Percentiles rank a stretch among this genome's conserved stretches.
Conservation (phyloP, 805 yeast species). For the Grigorovia yakushimaensis region DNA sequence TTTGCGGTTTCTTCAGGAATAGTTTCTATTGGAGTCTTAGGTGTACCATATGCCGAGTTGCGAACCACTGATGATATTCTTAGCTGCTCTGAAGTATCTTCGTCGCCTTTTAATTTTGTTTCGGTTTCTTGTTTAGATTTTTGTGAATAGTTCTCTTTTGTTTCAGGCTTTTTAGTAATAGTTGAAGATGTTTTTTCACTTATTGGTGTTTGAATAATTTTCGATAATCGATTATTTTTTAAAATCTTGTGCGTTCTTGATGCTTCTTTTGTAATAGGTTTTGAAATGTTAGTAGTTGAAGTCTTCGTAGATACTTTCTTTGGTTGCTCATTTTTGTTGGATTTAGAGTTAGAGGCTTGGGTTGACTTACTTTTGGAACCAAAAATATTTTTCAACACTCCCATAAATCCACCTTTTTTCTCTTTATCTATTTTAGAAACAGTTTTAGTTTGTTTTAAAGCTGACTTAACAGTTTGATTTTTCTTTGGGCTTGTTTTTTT, state of each 20-base stretch:
- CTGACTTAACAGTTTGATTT: neutral
- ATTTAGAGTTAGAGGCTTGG: slow-evolving; percentile 2
- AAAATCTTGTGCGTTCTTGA: neutral
- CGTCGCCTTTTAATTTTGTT: neutral
- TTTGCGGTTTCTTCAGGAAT: neutral
- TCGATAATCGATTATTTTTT: neutral
- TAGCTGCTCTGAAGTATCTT: slow-evolving; percentile 1
- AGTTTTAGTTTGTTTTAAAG: neutral
- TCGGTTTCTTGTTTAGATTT: neutral
- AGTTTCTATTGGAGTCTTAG: neutral
- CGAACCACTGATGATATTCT: slow-evolving; percentile 20
- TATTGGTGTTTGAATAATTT: slow-evolving; percentile 1
- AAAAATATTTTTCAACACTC: slow-evolving; percentile 13
- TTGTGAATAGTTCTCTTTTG: neutral
- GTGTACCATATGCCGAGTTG: slow-evolving; percentile 1
- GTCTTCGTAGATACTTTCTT: neutral
- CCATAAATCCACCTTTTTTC: slow-evolving; percentile 12
- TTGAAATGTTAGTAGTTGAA: neutral
- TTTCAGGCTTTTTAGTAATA: neutral
- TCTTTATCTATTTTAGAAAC: slow-evolving; percentile 4
- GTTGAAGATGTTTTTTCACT: neutral
- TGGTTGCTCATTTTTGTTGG: neutral
- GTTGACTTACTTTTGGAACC: slow-evolving; percentile 9
- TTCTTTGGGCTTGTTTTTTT: neutral
- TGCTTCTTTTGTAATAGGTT: neutral